Conservation (phyloP, 495 filamentous ascomycete species). For the Apiosordaria backusii region DNA sequence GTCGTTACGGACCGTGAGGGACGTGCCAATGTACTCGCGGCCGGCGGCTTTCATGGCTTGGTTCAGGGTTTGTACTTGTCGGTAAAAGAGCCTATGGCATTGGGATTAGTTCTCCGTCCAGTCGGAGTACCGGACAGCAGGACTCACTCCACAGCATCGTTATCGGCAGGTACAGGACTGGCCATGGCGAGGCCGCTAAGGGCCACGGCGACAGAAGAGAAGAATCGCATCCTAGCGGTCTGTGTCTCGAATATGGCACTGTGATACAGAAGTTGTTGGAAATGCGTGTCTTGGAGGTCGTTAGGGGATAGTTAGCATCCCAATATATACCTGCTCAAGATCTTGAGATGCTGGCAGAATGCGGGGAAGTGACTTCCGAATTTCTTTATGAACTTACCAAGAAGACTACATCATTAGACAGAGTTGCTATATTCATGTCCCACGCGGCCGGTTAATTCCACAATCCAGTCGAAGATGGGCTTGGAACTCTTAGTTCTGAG, state of each 20-base stretch:
- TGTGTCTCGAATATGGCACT: too few relatives aligned
- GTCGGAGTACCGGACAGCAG: background rate
- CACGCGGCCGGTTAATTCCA: background rate
- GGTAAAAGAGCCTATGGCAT: background rate
- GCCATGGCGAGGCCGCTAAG: background rate
- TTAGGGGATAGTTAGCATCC: too few relatives aligned
- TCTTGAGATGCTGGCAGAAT: too few relatives aligned
- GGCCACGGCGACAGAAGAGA: background rate
- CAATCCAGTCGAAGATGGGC: background rate
- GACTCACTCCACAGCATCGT: background rate
- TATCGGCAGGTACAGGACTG: background rate
- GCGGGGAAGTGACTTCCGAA: too few relatives aligned
- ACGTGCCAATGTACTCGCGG: constrained; percentile 58
- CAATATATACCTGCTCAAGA: background rate
- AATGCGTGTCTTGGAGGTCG: too few relatives aligned
- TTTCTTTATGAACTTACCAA: background rate
- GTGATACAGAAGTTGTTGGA: too few relatives aligned
- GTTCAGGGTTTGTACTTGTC: background rate
- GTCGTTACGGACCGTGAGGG: constrained; percentile 52
- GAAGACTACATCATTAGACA: background rate
- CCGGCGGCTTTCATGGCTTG: constrained; percentile 30
- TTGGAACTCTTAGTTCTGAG: background rate
- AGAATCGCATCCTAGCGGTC: background rate
- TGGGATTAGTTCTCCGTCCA: background rate
- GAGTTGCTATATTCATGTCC: background rate